Evolutionary conservation across 2,329 filamentous ascomycete species (phyloP), one percentile per base, ranked within the genome.

Genomic region (Verticillium isaacii): DNA sequence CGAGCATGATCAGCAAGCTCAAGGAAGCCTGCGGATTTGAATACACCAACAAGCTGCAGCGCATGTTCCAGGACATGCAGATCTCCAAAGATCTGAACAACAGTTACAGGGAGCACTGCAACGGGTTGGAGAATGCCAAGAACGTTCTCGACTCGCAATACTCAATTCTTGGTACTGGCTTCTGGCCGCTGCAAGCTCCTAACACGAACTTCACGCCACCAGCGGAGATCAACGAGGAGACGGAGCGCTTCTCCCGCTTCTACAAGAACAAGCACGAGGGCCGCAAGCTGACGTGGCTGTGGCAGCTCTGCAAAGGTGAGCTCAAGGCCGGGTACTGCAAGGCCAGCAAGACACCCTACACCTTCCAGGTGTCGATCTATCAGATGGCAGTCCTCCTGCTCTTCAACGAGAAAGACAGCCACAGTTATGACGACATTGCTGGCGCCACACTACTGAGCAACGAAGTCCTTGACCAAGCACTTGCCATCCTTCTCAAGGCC

Each of bases 51-150:
- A 98, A 98, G 80, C 85, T 99, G 56, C 94, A 98, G 80, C 92
- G 96, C 72, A 99, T 99, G 95, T 99, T 98, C 85, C 94, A 98
- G 75, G 95, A 99, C 73, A 97, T 99, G 82, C 95, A 99, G 75
- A 97, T 97, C 58, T 98, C 94, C 66, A 97, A 97, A 78, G 95
- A 99, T 77, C 85, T 99, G 56, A 99, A 99, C 76, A 85, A 86
- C 57, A 89, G 89, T 34, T 99, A 96, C 81, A 90, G 91, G 70
- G 91, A 93, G 75, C 88, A 93, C 69, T 79, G 84, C 12, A 84
- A 84, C 68, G 81, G 82, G n/a, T 73, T 85, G 4, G 82, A 92
- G 50, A 86, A 87, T 63, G 84, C 87, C 17, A 92, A 91, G 79
- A 85, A 85, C 56, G 81, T 88, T 23, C 82, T 93, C 45, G 95